phyloP scores from a whole-genome alignment of 331 rosid species.

The Malus hybrid region DNA sequence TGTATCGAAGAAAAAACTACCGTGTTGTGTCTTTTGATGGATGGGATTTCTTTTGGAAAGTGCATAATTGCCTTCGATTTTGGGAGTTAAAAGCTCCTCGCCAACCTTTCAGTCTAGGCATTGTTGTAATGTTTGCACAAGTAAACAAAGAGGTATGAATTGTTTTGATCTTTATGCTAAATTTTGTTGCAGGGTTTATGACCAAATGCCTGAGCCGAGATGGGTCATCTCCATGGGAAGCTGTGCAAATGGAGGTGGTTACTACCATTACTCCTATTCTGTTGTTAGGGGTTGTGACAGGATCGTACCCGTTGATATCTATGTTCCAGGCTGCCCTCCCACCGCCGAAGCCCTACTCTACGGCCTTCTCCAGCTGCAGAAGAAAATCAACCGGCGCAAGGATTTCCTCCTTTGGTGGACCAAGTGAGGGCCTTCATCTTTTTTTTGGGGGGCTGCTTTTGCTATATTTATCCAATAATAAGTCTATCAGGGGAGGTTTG shows the following conservation, averaged over 20 bases:
- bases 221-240: slow-evolving; percentile 99
- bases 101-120: neutral
- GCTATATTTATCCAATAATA: slow-evolving; percentile 30
- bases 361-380: slow-evolving; percentile 95
- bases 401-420: slow-evolving; percentile 97
- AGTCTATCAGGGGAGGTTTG: slow-evolving; percentile 30
- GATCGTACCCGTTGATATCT: slow-evolving; percentile 92
- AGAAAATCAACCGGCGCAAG: slow-evolving; percentile 95
- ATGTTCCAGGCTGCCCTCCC: slow-evolving; percentile 97
- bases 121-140: neutral
- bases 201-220: slow-evolving; percentile 98
- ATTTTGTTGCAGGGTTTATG: slow-evolving; percentile 69
- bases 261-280: slow-evolving; percentile 93
- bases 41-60: neutral
- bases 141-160: neutral
- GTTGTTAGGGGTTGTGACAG: slow-evolving; percentile 95
- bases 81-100: neutral
- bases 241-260: slow-evolving; percentile 99
- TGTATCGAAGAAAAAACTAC: no score
- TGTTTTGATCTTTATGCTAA: neutral
- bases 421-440: slow-evolving; percentile 42
- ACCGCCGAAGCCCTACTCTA: slow-evolving; percentile 91
- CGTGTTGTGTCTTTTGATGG: neutral
- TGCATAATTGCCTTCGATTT: neutral
- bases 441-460: slow-evolving; percentile 10